Evolutionary conservation across 352 stramenopile species (phyloP).

Genomic region (Globisporangium nagaii): DNA sequence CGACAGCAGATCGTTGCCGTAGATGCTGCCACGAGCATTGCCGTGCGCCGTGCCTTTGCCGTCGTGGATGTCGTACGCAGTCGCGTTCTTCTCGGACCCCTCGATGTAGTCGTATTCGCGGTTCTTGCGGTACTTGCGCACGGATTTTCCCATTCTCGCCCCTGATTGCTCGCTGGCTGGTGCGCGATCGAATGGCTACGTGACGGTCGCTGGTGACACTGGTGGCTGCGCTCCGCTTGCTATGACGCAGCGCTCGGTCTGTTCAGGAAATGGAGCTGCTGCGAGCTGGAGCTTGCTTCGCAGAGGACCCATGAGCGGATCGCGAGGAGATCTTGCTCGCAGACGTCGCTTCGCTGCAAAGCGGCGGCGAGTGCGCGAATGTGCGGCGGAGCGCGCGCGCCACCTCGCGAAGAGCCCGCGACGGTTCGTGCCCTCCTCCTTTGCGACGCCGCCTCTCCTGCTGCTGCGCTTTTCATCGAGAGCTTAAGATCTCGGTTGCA

Average conservation of each 20-base stretch:
- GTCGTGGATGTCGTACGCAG: constrained; percentile 35
- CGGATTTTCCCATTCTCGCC: constrained; percentile 26
- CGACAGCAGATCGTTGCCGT: constrained; percentile 40
- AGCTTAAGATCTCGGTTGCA: too few relatives aligned
- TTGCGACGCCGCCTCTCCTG: not conserved
- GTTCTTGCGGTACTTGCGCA: constrained; percentile 32
- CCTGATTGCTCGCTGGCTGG: not conserved
- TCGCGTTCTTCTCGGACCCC: constrained; percentile 16
- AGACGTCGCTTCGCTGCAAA: not conserved
- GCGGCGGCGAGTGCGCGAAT: not conserved
- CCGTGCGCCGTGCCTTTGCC: constrained; percentile 13
- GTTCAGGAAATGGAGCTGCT: too few relatives aligned
- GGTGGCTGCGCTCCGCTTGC: too few relatives aligned
- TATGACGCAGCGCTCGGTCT: too few relatives aligned
- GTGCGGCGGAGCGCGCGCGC: not conserved
- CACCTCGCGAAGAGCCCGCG: not conserved
- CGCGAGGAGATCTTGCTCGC: too few relatives aligned
- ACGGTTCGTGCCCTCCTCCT: too few relatives aligned
- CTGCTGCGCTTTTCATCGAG: not conserved
- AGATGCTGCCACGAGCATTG: not conserved
- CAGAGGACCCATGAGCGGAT: too few relatives aligned
- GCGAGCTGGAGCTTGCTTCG: too few relatives aligned
- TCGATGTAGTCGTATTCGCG: constrained; percentile 23
- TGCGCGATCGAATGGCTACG: not conserved
- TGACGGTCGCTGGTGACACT: not conserved